These are phyloP conservation scores for Epichloe gansuensis DNA, from an alignment of 2,329 filamentous ascomycete species.

Conservation along the genomic window DNA sequence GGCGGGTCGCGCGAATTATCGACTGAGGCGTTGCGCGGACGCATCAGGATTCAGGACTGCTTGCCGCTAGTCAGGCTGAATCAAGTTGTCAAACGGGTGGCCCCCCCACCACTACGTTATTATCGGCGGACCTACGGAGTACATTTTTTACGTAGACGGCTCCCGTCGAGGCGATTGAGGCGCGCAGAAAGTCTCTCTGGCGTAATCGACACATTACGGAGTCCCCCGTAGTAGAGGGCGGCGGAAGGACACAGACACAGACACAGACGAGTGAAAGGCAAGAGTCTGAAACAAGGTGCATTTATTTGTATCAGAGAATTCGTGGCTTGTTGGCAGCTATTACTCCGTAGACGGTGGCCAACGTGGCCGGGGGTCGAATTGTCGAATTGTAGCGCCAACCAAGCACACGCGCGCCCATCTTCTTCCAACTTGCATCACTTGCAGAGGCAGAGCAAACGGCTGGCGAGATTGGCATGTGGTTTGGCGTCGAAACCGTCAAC, in stretches of 20 bases:
- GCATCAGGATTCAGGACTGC: neutral
- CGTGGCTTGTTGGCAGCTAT: neutral
- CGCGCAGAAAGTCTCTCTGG: too few species aligned
- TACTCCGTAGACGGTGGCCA: neutral
- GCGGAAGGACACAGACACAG: too few species aligned
- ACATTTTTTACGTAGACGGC: too few species aligned
- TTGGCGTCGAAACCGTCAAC: neutral
- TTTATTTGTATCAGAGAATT: neutral
- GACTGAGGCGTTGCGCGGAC: neutral
- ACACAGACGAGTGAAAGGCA: neutral
- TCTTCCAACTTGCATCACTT: too few species aligned
- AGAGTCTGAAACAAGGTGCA: neutral
- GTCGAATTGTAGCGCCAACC: neutral
- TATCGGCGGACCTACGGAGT: too few species aligned
- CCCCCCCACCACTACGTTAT: neutral
- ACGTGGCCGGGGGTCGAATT: neutral
- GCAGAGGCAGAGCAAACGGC: neutral
- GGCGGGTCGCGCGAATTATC: neutral
- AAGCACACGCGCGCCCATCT: too few species aligned
- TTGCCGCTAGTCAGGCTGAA: neutral
- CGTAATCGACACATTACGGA: too few species aligned
- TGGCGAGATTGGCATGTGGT: conserved; percentile 4
- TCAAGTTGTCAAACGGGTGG: neutral
- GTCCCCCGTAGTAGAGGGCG: too few species aligned
- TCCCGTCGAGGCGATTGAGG: too few species aligned